phyloP scores from a whole-genome alignment of 805 yeast genomes.

The Suhomyces canberraensis region DNA sequence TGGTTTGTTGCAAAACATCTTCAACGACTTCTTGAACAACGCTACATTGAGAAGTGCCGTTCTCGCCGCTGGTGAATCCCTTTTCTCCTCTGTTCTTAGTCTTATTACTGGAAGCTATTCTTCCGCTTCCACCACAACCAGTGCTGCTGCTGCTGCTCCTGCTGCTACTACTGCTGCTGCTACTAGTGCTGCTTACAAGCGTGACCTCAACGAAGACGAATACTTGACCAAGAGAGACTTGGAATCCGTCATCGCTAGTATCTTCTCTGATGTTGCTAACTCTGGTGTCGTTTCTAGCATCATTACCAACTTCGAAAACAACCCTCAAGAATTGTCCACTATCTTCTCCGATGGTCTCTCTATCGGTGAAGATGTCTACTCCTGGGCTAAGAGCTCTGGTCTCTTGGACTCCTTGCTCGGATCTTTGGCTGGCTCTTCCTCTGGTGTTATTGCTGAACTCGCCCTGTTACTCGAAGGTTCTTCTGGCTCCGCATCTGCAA shows the following conservation, averaged over 20 bases:
- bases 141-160: constrained; percentile 15
- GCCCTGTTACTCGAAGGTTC: constrained; percentile 17
- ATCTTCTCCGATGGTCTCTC: constrained; percentile 34
- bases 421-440: constrained; percentile 22
- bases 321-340: constrained; percentile 34
- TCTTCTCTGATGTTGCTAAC: constrained; percentile 28
- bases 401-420: constrained; percentile 25
- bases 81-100: constrained; percentile 31
- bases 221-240: constrained; percentile 38
- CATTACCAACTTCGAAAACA: constrained; percentile 32
- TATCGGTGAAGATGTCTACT: constrained; percentile 31
- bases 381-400: constrained; percentile 38
- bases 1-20: constrained; percentile 34
- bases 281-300: constrained; percentile 33
- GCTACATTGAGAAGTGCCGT: constrained; percentile 31
- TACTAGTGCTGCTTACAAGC: constrained; percentile 10
- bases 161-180: constrained; percentile 11
- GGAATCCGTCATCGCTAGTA: constrained; percentile 21
- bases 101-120: constrained; percentile 17
- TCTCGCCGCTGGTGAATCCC: constrained; percentile 30
- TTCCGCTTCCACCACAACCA: constrained; percentile 10
- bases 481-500: constrained; percentile 17
- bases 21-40: constrained; percentile 30
- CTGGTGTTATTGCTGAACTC: constrained; percentile 27
- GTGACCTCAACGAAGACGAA: constrained; percentile 16